Percentiles rank a stretch among this genome's conserved stretches.
Evolutionary conservation across 169 alveolate species (phyloP).

Genomic region (Cryptosporidium meleagridis): DNA sequence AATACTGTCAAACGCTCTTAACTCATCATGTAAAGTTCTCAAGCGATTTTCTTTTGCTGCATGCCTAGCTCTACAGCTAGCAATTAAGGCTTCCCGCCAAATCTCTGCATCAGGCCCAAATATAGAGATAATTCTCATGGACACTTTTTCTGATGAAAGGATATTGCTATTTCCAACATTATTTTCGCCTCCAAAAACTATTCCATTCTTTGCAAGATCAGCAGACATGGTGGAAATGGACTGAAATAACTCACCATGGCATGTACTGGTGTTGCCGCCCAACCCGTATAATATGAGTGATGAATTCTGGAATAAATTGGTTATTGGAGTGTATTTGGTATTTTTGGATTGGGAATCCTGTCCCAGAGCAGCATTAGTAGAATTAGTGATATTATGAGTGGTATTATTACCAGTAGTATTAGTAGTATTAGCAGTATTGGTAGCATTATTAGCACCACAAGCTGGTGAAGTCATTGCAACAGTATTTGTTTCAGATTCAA

Average conservation of each 20-base stretch:
- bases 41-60: constrained; percentile 41
- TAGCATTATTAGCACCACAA: not conserved
- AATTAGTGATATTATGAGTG: too few species aligned
- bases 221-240: constrained; percentile 1
- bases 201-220: not conserved
- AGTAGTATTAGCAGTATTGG: too few species aligned
- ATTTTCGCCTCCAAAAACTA: not conserved
- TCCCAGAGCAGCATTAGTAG: not conserved
- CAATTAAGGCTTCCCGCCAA: constrained; percentile 70
- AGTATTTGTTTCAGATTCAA: not conserved
- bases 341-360: not conserved
- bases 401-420: too few species aligned
- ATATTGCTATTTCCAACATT: not conserved
- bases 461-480: not conserved
- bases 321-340: not conserved
- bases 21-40: constrained; percentile 54
- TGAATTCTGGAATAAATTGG: not conserved
- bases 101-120: constrained; percentile 72
- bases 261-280: not conserved
- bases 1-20: constrained; percentile 66
- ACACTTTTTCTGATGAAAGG: constrained; percentile 21
- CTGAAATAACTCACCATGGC: not conserved
- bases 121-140: constrained; percentile 41
- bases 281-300: not conserved
- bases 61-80: constrained; percentile 71